Evolutionary conservation across 176 grass and related monocot species (phyloP).

Genomic region (Aegilops longissima): DNA sequence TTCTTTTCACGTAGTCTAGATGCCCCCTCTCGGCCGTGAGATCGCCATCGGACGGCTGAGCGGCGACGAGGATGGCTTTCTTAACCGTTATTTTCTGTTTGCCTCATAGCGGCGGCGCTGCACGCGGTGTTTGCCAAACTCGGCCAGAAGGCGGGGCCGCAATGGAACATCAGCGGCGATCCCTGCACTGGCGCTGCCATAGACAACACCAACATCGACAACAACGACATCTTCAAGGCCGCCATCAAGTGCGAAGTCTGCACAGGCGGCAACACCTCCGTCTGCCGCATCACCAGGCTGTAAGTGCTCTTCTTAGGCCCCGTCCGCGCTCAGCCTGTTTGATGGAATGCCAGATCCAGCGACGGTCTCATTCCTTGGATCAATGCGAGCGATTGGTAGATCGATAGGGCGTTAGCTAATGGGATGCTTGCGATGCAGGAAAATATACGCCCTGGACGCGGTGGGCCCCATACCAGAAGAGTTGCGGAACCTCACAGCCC

Average conservation of each 20-base stretch:
- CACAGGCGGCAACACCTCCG: conserved; percentile 33
- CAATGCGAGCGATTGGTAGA: too few relatives aligned
- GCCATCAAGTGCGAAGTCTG: conserved; percentile 64
- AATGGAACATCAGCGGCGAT: conserved; percentile 89
- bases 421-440: conserved; percentile 32
- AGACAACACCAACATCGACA: conserved; percentile 38
- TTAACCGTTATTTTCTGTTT: background rate
- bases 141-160: conserved; percentile 22
- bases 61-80: background rate
- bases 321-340: background rate
- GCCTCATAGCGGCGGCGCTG: conserved; percentile 30
- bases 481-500: conserved; percentile 54
- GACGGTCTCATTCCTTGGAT: background rate
- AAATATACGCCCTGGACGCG: conserved; percentile 26
- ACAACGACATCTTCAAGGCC: conserved; percentile 17
- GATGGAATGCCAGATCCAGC: background rate
- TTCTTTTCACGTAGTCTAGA: background rate
- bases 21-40: background rate
- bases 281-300: conserved; percentile 76
- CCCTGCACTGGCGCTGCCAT: conserved; percentile 72
- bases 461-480: conserved; percentile 62
- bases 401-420: background rate
- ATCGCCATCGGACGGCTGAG: background rate
- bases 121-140: conserved; percentile 62
- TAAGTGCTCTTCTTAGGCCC: conserved; percentile 9